Base-by-base conservation (phyloP, 225 moss, liverwort and hornwort species). In the Asterella californica region DNA sequence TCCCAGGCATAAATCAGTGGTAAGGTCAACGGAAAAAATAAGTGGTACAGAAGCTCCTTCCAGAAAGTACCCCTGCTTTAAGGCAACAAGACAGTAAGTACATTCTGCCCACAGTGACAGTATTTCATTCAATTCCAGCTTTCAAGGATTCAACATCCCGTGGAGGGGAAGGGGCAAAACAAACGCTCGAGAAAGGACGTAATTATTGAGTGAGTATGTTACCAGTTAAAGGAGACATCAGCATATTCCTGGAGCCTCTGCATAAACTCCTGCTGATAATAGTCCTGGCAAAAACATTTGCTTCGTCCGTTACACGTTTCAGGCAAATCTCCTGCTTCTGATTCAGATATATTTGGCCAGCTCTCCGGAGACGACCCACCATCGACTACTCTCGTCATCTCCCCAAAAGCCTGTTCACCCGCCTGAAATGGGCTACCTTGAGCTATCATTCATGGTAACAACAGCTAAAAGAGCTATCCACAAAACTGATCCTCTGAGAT, bases 1-100 rank as follows among this genome's bases (percentile, higher is more conserved):
- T 99, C 97, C 76, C 84, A 99, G 80, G 86, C 85, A 65, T 82
- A 83, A 57, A 99, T 73, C 70, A 95, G 75, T 22, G 94, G 97
- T 66, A 99, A 86, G 30, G 90, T 89, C 30, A 95, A 68, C 9
- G 97, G 97, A 77, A 91, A 99, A 70, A 92, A 80, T 17, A 81
- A 24, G 81, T 93, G 92, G 64, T 99, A 95, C 8, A 90, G 3
- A 45, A 94, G 84, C 84, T 99, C 97, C 86, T 87, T 91, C 30
- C 70, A 72, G 57, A 95, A 99, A 15, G 93, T 93, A 72, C 67
- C 65, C 97, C 97, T 99, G 89, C 77, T 79, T 76, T 30, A 53
- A 15, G 32, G 14, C 78, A 45, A 47, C 25, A 65, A 27, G 9
- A 32, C 46, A 62, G 15, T 48, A 64, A 14, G 27, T 1, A 27